Percentiles rank a stretch among this genome's conserved stretches.
phyloP scores from a whole-genome alignment of 768 basidiomycete genomes.

The Kwoniella dendrophila region DNA sequence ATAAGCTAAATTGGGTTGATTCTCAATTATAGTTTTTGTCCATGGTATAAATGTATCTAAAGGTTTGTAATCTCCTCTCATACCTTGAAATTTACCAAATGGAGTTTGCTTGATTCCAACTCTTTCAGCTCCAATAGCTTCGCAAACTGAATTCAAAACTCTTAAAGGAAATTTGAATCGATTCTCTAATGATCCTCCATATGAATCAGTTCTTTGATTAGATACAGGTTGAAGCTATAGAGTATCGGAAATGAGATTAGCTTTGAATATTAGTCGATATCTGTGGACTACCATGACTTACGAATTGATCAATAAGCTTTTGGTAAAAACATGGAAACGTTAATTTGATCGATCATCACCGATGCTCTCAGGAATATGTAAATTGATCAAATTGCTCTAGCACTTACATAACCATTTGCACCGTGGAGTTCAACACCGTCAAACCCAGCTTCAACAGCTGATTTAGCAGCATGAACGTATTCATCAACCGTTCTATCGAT shows the following conservation, averaged over 20 bases:
- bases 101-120: conserved; percentile 65
- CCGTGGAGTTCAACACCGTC: conserved; percentile 65
- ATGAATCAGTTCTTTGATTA: conserved; percentile 67
- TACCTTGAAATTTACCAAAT: conserved; percentile 62
- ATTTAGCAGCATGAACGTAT: conserved; percentile 64
- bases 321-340: not conserved
- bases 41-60: conserved; percentile 22
- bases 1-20: conserved; percentile 27
- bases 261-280: not conserved
- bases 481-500: conserved; percentile 54
- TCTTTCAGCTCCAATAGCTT: conserved; percentile 62
- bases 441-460: conserved; percentile 67
- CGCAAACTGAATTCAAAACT: conserved; percentile 62
- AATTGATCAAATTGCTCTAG: too few relatives aligned
- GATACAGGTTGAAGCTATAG: conserved; percentile 58
- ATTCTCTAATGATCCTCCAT: conserved; percentile 69
- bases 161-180: conserved; percentile 65
- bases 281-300: not conserved
- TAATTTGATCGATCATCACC: conserved; percentile 51
- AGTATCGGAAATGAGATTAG: not conserved
- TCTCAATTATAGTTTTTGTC: conserved; percentile 21
- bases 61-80: conserved; percentile 40
- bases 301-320: conserved; percentile 64
- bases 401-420: conserved; percentile 57
- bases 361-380: not conserved